Conservation (phyloP, 164 flowering plant species). For the Vitis rotundifolia region DNA sequence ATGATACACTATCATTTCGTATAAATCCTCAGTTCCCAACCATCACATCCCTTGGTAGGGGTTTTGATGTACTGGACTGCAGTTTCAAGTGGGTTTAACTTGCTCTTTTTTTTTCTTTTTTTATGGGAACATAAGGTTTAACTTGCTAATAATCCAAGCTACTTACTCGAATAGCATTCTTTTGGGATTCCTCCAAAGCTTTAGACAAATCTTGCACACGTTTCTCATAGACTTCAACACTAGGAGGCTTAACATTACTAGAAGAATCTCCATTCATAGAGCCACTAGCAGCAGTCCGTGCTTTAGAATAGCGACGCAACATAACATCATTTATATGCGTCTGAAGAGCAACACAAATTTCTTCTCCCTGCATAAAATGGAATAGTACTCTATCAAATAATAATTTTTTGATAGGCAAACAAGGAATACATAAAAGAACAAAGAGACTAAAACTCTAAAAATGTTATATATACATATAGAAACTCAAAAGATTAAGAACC, state of each 20-base stretch:
- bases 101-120: too few species aligned
- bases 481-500: constrained; percentile 37
- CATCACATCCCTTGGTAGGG: too few species aligned
- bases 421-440: background rate
- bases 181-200: constrained; percentile 77
- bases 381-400: background rate
- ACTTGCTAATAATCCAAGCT: constrained; percentile 12
- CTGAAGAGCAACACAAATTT: constrained; percentile 98
- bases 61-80: too few species aligned
- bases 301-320: constrained; percentile 95
- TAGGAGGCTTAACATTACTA: constrained; percentile 44
- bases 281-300: constrained; percentile 65
- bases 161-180: constrained; percentile 55
- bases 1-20: too few species aligned
- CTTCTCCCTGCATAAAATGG: constrained; percentile 76
- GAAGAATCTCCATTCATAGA: constrained; percentile 70
- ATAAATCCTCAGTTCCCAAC: too few species aligned
- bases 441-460: background rate
- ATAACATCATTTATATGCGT: constrained; percentile 99
- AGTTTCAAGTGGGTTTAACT: too few species aligned
- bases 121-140: too few species aligned
- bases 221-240: constrained; percentile 67
- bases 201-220: constrained; percentile 76
- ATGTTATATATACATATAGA: background rate
- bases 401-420: background rate